A percentile compares a stretch with the other conserved stretches of the same genome.
Conservation (phyloP, 2,329 filamentous ascomycete species). For the Pseudogymnoascus sp. region DNA sequence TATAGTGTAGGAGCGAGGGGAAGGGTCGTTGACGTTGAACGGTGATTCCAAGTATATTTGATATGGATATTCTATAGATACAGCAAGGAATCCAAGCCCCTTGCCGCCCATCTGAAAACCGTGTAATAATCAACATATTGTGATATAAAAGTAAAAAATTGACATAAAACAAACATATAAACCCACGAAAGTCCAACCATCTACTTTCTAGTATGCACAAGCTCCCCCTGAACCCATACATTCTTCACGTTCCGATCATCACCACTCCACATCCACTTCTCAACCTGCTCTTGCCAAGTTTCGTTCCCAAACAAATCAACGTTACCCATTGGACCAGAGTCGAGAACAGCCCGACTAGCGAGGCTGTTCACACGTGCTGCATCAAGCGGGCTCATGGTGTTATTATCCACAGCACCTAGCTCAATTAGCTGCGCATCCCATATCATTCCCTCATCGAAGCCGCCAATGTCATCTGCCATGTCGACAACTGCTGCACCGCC, state of each 20-base stretch:
- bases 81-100: no score
- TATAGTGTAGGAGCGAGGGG: no score
- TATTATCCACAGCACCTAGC: conserved; percentile 39
- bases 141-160: not conserved
- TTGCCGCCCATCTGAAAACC: not conserved
- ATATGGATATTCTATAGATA: no score
- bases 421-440: conserved; percentile 85
- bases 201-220: conserved; percentile 52
- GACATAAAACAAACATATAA: not conserved
- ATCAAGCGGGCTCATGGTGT: not conserved
- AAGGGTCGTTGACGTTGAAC: no score
- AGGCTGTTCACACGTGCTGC: not conserved
- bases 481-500: conserved; percentile 80
- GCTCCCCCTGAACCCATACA: conserved; percentile 80
- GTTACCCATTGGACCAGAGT: conserved; percentile 42
- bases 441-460: conserved; percentile 76
- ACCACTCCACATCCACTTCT: conserved; percentile 91
- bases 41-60: no score
- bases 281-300: conserved; percentile 73
- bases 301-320: conserved; percentile 92
- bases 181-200: not conserved
- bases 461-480: conserved; percentile 62
- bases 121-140: not conserved
- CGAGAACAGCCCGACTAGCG: conserved; percentile 11
- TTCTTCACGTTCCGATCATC: conserved; percentile 83